Evolutionary conservation across 73 alveolate species (phyloP).

Genomic region (Loxodes magnus): DNA sequence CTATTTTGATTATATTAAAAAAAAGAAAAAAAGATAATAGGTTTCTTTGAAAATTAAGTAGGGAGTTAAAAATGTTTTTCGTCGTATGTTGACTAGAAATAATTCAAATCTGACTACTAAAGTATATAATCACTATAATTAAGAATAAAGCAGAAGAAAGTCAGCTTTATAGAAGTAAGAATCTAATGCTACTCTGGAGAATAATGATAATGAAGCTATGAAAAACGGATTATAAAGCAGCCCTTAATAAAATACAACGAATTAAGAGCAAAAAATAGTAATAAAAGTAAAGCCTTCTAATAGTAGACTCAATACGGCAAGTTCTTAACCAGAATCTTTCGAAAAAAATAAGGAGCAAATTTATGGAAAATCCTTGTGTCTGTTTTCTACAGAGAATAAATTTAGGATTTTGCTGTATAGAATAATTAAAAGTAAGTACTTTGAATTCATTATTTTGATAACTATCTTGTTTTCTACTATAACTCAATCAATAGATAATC

Average conservation of each 20-base stretch:
- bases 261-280: background rate
- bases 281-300: background rate
- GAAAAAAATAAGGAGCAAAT: constrained; percentile 5
- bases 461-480: constrained; percentile 26
- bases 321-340: background rate
- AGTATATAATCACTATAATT: too few relatives aligned
- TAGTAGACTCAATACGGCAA: background rate
- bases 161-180: too few relatives aligned
- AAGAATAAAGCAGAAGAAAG: too few relatives aligned
- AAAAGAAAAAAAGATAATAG: background rate
- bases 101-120: too few relatives aligned
- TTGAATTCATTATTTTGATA: constrained; percentile 29
- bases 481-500: constrained; percentile 25
- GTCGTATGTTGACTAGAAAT: too few relatives aligned
- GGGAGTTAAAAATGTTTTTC: background rate
- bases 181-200: too few relatives aligned
- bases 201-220: background rate
- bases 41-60: too few relatives aligned
- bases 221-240: background rate
- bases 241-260: background rate
- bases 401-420: constrained; percentile 10
- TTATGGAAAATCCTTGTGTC: constrained; percentile 25
- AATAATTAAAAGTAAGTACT: constrained; percentile 23
- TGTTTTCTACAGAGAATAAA: constrained; percentile 12
- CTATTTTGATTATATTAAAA: background rate